These are phyloP conservation scores for Oidiodendron maius DNA, from an alignment of 495 filamentous ascomycete genomes.

Conservation along the genomic window DNA sequence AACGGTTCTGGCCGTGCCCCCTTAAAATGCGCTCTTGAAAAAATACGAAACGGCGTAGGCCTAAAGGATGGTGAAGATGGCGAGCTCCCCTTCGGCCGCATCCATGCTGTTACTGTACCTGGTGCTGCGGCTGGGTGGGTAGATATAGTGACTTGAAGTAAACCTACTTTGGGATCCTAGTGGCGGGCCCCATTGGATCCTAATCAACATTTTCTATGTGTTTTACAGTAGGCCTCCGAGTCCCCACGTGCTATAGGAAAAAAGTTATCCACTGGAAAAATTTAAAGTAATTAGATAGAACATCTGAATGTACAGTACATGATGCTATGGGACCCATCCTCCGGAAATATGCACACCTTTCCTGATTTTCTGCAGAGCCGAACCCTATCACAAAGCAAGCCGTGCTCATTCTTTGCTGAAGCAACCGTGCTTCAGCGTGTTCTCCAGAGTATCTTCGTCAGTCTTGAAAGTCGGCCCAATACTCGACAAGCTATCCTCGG, in stretches of 20 bases:
- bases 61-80: conserved; percentile 57
- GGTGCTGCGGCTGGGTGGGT: conserved; percentile 94
- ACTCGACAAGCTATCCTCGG: background rate
- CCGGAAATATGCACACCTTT: background rate
- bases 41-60: conserved; percentile 62
- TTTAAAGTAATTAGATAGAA: background rate
- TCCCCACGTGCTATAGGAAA: background rate
- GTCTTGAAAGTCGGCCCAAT: conserved; percentile 2
- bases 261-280: background rate
- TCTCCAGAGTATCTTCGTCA: conserved; percentile 4
- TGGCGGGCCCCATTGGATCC: too few species aligned
- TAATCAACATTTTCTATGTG: background rate
- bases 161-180: too few species aligned
- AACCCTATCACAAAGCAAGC: background rate
- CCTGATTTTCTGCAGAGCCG: background rate
- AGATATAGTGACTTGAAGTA: too few species aligned
- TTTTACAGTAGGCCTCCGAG: background rate
- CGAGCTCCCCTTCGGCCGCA: conserved; percentile 66
- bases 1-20: conserved; percentile 89
- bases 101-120: conserved; percentile 78
- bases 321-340: background rate
- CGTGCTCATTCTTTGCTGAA: conserved; percentile 6
- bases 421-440: conserved; percentile 4
- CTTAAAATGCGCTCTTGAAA: conserved; percentile 59
- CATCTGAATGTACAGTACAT: background rate